Conservation (phyloP, 2,329 filamentous ascomycete genomes). For the Diaporthe australafricana region DNA sequence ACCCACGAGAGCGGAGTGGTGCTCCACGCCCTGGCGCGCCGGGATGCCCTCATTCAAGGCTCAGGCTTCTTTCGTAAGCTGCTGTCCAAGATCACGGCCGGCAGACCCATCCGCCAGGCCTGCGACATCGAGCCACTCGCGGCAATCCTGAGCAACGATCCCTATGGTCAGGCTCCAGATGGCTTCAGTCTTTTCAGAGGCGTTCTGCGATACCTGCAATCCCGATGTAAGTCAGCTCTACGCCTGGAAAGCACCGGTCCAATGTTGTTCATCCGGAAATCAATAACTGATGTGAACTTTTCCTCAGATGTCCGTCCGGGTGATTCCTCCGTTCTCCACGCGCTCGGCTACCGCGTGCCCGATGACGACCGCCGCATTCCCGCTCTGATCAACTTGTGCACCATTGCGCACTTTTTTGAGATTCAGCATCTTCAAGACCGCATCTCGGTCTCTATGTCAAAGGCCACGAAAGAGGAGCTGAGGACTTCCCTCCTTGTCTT, state of each 20-base stretch:
- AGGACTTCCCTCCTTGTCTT: background rate
- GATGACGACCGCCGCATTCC: background rate
- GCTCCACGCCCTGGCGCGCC: background rate
- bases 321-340: background rate
- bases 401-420: background rate
- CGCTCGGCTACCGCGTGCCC: background rate
- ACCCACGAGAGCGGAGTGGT: background rate
- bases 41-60: background rate
- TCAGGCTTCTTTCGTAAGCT: background rate
- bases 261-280: background rate
- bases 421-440: background rate
- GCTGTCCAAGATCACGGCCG: background rate
- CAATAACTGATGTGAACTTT: background rate
- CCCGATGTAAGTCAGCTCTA: background rate
- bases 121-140: background rate
- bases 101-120: background rate
- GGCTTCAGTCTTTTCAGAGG: background rate
- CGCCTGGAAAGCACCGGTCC: background rate
- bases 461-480: background rate
- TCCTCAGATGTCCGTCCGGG: background rate
- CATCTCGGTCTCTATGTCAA: too few species aligned
- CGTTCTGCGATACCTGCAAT: background rate
- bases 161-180: background rate
- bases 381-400: background rate
- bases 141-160: background rate